A percentile compares a stretch with the other conserved stretches of the same genome.
Conservation (phyloP, 1,284 basidiomycete species). For the Ceratobasidium sp. region DNA sequence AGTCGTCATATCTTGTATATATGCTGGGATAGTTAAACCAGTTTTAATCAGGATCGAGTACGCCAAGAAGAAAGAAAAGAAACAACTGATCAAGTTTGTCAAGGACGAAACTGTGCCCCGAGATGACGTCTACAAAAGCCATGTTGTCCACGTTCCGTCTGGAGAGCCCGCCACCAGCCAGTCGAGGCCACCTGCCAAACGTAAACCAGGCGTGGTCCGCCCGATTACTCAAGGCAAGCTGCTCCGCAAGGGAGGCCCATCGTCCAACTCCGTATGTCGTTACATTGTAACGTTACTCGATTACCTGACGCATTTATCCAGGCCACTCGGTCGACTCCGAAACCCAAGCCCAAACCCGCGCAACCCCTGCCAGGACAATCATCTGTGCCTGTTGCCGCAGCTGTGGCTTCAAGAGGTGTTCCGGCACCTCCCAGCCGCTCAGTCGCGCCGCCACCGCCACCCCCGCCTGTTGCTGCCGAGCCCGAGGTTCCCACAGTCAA, state of each 20-base stretch:
- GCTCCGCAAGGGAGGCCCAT: slow-evolving; percentile 75
- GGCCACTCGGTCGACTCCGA: slow-evolving; percentile 24
- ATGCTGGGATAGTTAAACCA: slow-evolving; percentile 34
- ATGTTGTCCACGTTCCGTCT: slow-evolving; percentile 84
- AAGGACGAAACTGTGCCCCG: slow-evolving; percentile 87
- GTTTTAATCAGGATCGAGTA: slow-evolving; percentile 73
- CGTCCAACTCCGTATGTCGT: slow-evolving; percentile 55
- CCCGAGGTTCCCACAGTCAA: slow-evolving; percentile 80
- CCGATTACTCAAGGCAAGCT: slow-evolving; percentile 88
- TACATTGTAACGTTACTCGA: too few species aligned
- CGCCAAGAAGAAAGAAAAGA: slow-evolving; percentile 97
- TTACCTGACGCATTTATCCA: background rate
- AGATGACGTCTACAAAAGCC: slow-evolving; percentile 93
- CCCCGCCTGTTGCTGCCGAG: slow-evolving; percentile 60
- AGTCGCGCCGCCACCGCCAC: slow-evolving; percentile 56
- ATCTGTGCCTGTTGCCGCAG: slow-evolving; percentile 42
- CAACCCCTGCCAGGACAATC: slow-evolving; percentile 62
- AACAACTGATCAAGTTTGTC: slow-evolving; percentile 82
- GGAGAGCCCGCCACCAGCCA: slow-evolving; percentile 85
- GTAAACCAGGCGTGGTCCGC: slow-evolving; percentile 82
- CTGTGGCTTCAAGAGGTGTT: slow-evolving; percentile 45
- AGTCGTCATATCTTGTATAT: slow-evolving; percentile 47
- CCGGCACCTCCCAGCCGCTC: slow-evolving; percentile 61
- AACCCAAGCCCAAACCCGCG: slow-evolving; percentile 62
- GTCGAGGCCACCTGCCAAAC: slow-evolving; percentile 83